A percentile compares a stretch with the other conserved stretches of the same genome.
Evolutionary conservation across 129 eudicot genomes (phyloP).

Genomic region (Flaveria trinervia): DNA sequence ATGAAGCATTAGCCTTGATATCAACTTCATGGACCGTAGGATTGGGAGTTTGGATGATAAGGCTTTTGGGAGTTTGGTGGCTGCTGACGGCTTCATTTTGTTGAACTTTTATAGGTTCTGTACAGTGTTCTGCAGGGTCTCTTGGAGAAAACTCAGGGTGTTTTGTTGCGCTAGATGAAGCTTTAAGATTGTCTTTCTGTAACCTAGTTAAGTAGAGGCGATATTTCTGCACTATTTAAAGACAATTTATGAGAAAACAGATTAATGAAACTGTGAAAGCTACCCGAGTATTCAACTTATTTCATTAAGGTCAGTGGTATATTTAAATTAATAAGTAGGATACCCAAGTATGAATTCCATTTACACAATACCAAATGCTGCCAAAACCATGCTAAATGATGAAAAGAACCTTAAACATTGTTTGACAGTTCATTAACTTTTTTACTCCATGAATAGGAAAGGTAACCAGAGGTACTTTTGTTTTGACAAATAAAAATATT

Average conservation of each 20-base stretch:
- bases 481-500: too few species aligned
- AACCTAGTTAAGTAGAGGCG: constrained; percentile 89
- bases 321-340: neutral
- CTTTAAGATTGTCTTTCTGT: constrained; percentile 70
- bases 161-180: constrained; percentile 52
- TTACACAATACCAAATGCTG: neutral
- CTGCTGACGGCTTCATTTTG: constrained; percentile 41
- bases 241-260: constrained; percentile 32
- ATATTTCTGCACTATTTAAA: constrained; percentile 76
- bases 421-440: neutral
- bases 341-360: neutral
- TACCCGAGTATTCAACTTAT: neutral
- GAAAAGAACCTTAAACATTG: neutral
- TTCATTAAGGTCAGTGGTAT: constrained; percentile 3
- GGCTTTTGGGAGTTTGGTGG: constrained; percentile 35
- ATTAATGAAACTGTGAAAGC: neutral
- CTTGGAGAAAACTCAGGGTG: constrained; percentile 50
- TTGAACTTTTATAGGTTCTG: constrained; percentile 34
- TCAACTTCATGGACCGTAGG: constrained; percentile 40
- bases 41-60: constrained; percentile 37
- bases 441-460: neutral
- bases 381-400: constrained; percentile 2
- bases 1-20: constrained; percentile 32
- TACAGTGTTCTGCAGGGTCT: constrained; percentile 47
- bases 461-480: neutral